phyloP scores from a whole-genome alignment of 116 monocot species.

The Phalaenopsis hybrid region DNA sequence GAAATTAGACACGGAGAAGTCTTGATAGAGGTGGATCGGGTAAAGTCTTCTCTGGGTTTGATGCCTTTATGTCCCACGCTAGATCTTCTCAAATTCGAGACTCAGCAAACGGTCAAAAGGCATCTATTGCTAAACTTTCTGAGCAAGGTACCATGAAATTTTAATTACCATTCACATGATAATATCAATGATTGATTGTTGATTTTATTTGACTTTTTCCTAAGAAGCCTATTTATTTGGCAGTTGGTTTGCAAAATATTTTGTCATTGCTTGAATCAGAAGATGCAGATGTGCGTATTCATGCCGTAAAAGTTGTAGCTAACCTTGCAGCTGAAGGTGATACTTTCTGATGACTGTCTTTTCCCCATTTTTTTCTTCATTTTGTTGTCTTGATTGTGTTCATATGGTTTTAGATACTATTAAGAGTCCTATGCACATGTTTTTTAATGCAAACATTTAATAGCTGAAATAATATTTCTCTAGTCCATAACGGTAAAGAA shows the following conservation, averaged over 20 bases:
- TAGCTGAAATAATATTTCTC: background rate
- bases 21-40: constrained; percentile 61
- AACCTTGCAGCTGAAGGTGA: constrained; percentile 98
- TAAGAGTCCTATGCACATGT: background rate
- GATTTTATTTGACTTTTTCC: background rate
- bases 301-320: constrained; percentile 97
- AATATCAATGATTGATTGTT: background rate
- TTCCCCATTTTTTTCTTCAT: background rate
- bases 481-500: background rate
- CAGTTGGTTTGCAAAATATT: constrained; percentile 94
- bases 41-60: constrained; percentile 52
- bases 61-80: constrained; percentile 64
- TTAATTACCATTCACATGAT: background rate
- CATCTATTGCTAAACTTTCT: constrained; percentile 75
- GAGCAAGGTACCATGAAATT: constrained; percentile 49
- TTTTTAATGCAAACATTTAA: background rate
- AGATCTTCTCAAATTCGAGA: constrained; percentile 45
- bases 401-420: background rate
- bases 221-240: constrained; percentile 3
- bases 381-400: background rate
- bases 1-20: constrained; percentile 59
- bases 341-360: background rate
- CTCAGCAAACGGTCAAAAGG: constrained; percentile 63
- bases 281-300: constrained; percentile 80
- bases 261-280: constrained; percentile 88